Evolutionary conservation across 2,329 filamentous ascomycete species (phyloP).

Genomic region (Ophiosphaerella narmari): DNA sequence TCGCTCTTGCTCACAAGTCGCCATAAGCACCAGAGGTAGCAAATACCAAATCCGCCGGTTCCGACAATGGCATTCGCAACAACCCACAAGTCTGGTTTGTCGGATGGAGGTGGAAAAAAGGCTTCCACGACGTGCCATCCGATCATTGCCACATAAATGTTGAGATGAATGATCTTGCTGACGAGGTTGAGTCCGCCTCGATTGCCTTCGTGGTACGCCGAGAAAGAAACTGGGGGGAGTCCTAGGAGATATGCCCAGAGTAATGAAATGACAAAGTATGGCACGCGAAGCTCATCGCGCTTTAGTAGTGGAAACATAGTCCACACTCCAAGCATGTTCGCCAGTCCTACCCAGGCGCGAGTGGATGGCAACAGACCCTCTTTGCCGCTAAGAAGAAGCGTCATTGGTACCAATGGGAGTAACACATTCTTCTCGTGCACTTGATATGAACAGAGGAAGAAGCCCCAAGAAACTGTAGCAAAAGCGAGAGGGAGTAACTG

Average conservation of each 20-base stretch:
- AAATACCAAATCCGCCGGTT: slow-evolving; percentile 80
- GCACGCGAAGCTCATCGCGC: slow-evolving; percentile 80
- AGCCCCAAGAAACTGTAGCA: slow-evolving; percentile 87
- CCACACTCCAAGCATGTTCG: slow-evolving; percentile 86
- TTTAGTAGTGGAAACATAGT: slow-evolving; percentile 91
- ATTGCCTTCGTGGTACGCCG: slow-evolving; percentile 63
- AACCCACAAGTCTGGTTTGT: slow-evolving; percentile 93
- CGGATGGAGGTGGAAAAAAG: slow-evolving; percentile 67
- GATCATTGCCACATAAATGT: slow-evolving; percentile 78
- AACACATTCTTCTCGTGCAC: slow-evolving; percentile 98
- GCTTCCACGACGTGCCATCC: slow-evolving; percentile 80
- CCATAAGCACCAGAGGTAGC: slow-evolving; percentile 90
- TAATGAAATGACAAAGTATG: slow-evolving; percentile 81
- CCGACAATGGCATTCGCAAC: slow-evolving; percentile 88
- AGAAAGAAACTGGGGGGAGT: slow-evolving; percentile 76
- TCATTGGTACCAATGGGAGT: slow-evolving; percentile 91
- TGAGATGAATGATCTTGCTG: slow-evolving; percentile 72
- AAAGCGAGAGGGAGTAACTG: slow-evolving; percentile 79
- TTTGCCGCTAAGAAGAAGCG: slow-evolving; percentile 77
- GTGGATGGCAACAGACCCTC: slow-evolving; percentile 76
- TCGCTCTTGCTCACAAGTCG: slow-evolving; percentile 66
- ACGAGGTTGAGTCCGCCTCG: slow-evolving; percentile 56
- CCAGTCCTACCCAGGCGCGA: slow-evolving; percentile 93
- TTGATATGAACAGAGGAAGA: slow-evolving; percentile 97
- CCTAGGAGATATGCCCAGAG: slow-evolving; percentile 93